phyloP scores from a whole-genome alignment of 2,329 filamentous ascomycete species.

The Cladosporium colombiae region DNA sequence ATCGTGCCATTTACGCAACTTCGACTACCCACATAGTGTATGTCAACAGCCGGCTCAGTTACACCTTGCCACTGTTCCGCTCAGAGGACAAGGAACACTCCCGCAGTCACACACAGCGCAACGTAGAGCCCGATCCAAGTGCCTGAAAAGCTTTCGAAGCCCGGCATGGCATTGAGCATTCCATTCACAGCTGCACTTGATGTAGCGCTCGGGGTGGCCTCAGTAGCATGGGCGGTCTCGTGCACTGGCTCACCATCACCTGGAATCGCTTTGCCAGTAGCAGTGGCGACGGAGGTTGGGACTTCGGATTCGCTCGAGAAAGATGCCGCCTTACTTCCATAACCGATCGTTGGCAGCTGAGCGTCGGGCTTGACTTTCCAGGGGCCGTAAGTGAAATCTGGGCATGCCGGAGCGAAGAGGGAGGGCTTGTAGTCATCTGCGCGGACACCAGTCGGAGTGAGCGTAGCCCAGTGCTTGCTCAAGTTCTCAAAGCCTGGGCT shows the following conservation, averaged over 20 bases:
- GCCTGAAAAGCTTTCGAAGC: no score
- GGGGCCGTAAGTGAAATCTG: conserved; percentile 64
- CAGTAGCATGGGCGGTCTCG: not conserved
- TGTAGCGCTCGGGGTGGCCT: not conserved
- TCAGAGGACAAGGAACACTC: not conserved
- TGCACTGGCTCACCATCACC: not conserved
- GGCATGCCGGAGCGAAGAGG: conserved; percentile 67
- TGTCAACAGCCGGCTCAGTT: not conserved
- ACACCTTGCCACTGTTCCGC: not conserved
- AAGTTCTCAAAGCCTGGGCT: conserved; percentile 78
- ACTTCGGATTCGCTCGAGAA: not conserved
- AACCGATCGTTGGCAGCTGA: conserved; percentile 67
- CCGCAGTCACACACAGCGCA: not conserved
- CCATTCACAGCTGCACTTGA: not conserved
- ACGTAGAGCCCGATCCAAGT: not conserved
- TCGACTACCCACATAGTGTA: not conserved
- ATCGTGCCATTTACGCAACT: not conserved
- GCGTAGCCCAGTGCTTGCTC: conserved; percentile 71
- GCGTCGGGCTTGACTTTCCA: conserved; percentile 75
- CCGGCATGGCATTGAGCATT: not conserved
- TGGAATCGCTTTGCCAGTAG: conserved; percentile 9
- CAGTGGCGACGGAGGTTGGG: not conserved
- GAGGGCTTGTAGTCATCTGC: conserved; percentile 65
- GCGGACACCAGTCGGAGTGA: conserved; percentile 68
- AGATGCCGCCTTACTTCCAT: conserved; percentile 31